Conservation (phyloP, 2,329 filamentous ascomycete genomes). For the Diaporthe helianthi region DNA sequence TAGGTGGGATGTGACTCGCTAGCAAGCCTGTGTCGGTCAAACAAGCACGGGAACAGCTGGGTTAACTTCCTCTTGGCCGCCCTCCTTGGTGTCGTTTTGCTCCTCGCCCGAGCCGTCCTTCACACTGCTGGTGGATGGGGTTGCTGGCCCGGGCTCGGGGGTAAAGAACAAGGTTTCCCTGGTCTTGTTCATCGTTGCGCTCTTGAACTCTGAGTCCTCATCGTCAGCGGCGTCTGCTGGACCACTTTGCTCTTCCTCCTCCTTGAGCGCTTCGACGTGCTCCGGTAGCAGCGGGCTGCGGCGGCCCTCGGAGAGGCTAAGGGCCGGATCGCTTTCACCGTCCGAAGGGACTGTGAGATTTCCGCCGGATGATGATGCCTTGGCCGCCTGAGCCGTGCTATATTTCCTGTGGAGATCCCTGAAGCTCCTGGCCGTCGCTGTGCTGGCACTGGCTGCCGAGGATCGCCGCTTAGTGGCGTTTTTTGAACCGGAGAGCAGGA, state of each 20-base stretch:
- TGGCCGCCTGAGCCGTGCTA: constrained; percentile 58
- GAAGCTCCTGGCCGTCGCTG: constrained; percentile 71
- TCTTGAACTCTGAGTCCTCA: constrained; percentile 38
- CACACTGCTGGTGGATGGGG: constrained; percentile 40
- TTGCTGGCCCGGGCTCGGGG: constrained; percentile 47
- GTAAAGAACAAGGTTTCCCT: constrained; percentile 50
- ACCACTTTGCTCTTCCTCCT: constrained; percentile 35
- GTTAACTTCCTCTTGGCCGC: constrained; percentile 11
- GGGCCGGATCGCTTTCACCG: constrained; percentile 65
- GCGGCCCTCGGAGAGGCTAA: constrained; percentile 66
- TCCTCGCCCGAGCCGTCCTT: constrained; percentile 37
- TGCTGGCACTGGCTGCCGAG: constrained; percentile 70
- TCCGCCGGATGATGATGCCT: constrained; percentile 49
- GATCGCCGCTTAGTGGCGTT: constrained; percentile 58
- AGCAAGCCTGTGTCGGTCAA: constrained; percentile 20
- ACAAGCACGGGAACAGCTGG: constrained; percentile 29
- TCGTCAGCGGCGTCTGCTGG: constrained; percentile 33
- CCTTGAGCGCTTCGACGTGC: constrained; percentile 50
- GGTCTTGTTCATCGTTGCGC: constrained; percentile 41
- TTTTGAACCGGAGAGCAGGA: constrained; percentile 48
- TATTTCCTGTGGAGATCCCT: constrained; percentile 67
- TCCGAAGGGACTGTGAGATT: constrained; percentile 57
- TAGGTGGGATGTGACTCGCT: neutral
- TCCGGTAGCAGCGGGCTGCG: constrained; percentile 61
- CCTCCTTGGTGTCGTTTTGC: constrained; percentile 24